Evolutionary conservation across 805 yeast species (phyloP), one percentile per base, ranked within the genome.

Genomic region (Kodamaea nitidulidarum): DNA sequence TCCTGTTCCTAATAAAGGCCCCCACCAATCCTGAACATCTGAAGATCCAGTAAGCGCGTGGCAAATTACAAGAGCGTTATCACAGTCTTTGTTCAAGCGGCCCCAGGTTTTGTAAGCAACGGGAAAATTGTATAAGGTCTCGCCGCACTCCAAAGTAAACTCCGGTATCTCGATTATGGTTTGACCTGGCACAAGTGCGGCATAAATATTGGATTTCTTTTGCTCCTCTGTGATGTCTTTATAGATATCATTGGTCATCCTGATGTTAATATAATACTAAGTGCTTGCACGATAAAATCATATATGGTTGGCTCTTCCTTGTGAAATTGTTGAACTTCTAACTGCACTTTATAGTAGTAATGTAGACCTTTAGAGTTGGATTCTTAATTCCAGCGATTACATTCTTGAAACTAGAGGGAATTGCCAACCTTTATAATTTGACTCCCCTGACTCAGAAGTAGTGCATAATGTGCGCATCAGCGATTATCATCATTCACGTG

Each of bases 1-100:
- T 10, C 79, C 84, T 3, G 79, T 76, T 0, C 98, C 98, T 20
- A 93, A 65, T 16, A 93, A 62, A 0, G 98, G 97, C 0, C 98
- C 97, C 98, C 98, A 93, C 98, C 98, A 93, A 54, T 93, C 98
- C 28, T 84, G 75, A 12, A 91, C 96, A 58, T 93, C 98, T 0
- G 96, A 76, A 0, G 96, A 88, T 0, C 98, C 98, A 0, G 98
- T 88, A 40, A 93, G 69, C 0, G 98, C 98, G 67, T 93, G 98
- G 51, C 96, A 85, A 10, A 93, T 85, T n/a, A 93, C 78, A 70
- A 93, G 67, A 43, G 82, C 88, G 56, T 93, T 93, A 49, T 80
- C 81, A 7, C 75, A 79, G 2, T 60, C 65, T 6, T 69, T 75
- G 55, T 88, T 88, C 34, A 93, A 71, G 40, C 75, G 71, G 2